Evolutionary conservation across 257 asterid genomes (phyloP).

Genomic region (Plantago elongata): DNA sequence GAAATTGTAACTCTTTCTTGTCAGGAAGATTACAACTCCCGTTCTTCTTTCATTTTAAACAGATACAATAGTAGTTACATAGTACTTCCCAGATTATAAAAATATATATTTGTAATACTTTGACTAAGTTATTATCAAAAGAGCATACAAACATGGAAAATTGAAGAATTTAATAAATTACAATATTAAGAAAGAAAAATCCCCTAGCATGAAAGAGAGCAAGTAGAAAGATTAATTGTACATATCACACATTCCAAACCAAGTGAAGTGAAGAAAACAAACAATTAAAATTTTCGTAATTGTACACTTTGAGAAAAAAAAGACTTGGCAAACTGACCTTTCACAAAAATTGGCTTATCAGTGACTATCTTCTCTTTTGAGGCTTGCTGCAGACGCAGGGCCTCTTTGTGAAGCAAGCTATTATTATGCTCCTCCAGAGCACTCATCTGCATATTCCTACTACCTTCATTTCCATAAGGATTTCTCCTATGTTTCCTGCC

Average conservation of each 20-base stretch:
- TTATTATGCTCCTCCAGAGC: slow-evolving; percentile 98
- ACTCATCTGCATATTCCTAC: slow-evolving; percentile 99
- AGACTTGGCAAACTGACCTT: slow-evolving; percentile 48
- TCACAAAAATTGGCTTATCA: slow-evolving; percentile 87
- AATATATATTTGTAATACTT: background rate
- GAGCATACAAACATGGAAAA: slow-evolving; percentile 6
- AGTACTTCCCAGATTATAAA: background rate
- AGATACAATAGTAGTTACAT: background rate
- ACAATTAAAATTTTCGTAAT: background rate
- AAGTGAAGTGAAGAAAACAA: slow-evolving; percentile 10
- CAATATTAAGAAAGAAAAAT: no score
- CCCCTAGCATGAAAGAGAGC: background rate
- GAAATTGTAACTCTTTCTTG: background rate
- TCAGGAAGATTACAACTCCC: background rate
- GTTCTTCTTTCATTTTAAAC: background rate
- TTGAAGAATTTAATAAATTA: background rate
- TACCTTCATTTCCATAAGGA: slow-evolving; percentile 99
- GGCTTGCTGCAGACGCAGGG: slow-evolving; percentile 93
- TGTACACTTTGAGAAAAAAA: background rate
- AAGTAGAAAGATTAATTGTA: background rate
- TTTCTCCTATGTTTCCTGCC: slow-evolving; percentile 98
- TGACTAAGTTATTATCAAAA: background rate
- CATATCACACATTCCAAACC: slow-evolving; percentile 1
- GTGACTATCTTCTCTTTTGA: slow-evolving; percentile 83
- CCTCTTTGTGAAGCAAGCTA: slow-evolving; percentile 98